Base-by-base conservation (phyloP, 2,329 filamentous ascomycete genomes). In the Biscogniauxia mediterranea region DNA sequence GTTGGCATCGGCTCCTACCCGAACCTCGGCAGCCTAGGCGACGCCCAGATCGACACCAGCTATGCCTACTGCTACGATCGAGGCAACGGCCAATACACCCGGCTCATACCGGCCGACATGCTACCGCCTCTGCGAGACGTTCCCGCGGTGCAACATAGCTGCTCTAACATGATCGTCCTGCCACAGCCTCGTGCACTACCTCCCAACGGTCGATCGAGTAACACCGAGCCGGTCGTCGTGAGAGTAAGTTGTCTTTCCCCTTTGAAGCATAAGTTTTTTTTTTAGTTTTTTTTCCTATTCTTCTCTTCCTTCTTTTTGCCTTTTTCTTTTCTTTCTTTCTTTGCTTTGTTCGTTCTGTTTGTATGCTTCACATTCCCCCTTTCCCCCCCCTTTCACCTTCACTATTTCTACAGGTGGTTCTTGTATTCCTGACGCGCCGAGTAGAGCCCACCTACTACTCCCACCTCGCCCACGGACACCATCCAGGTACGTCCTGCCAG, bases 31-130 rank as follows among this genome's bases (percentile, higher is more conserved):
- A 46, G 54, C 26, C 32, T 70, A 61, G 54, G 66, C 42, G 71
- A 72, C 4, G 38, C 61, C 32, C 70, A 71, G 55, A 64, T 73
- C 13, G 70, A 75, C 15, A 26, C 60, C 38, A 68, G 71, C 15
- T 81, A 78, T 59, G 79, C 76, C 1, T 87, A 87, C 70, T 85
- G 79, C 64, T 79, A 83, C 57, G 79, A 82, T 56, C 73, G 85
- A 6, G 80, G 80, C 8, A 79, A 85, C 61, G 85, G 85, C 3
- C 73, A 76, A 54, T 82, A 79, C 61, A 86, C 85, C 5, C 77
- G 81, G 2, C 78, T 88, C 0, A 75, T 87, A 15, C 83, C 83
- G 0, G 84, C 81, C 0, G 85, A 88, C 63, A 76, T 79, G 73
- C 72, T 87, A 11, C 81, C 32, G 79, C 75, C 69, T 57, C 80